phyloP scores from a whole-genome alignment of 441 rosid species.

The Aleurites moluccanus region DNA sequence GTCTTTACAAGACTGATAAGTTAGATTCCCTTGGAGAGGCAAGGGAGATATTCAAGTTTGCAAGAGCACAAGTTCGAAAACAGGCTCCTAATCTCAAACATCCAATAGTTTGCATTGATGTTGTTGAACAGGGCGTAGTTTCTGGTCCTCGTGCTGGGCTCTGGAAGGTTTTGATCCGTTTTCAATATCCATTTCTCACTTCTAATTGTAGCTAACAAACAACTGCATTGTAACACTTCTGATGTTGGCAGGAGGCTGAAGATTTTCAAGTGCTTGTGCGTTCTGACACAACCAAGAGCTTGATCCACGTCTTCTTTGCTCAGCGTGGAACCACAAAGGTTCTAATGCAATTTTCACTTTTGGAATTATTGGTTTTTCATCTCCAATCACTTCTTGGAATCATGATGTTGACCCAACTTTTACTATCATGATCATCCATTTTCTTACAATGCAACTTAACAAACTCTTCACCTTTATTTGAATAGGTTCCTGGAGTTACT shows the following conservation, averaged over 20 bases:
- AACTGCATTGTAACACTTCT: constrained; percentile 22
- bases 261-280: constrained; percentile 56
- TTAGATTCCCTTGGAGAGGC: constrained; percentile 91
- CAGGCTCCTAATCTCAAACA: constrained; percentile 83
- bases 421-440: background rate
- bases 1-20: constrained; percentile 78
- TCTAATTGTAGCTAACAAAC: constrained; percentile 10
- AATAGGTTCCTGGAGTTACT: constrained; percentile 89
- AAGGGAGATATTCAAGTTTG: constrained; percentile 90
- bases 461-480: background rate
- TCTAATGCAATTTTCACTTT: constrained; percentile 17
- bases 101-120: constrained; percentile 84
- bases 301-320: constrained; percentile 89
- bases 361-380: constrained; percentile 14
- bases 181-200: constrained; percentile 6
- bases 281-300: constrained; percentile 79
- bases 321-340: constrained; percentile 94
- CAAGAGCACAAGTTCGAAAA: constrained; percentile 65
- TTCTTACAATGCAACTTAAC: background rate
- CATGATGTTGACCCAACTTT: background rate
- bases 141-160: constrained; percentile 81
- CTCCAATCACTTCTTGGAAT: constrained; percentile 5
- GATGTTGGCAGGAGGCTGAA: constrained; percentile 67
- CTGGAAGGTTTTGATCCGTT: constrained; percentile 56
- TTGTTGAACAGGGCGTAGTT: constrained; percentile 78